A percentile compares a stretch with the other conserved stretches of the same genome.
These are phyloP conservation scores for Chenopodium album DNA, from an alignment of 148 eudicot genomes.

Conservation along the genomic window DNA sequence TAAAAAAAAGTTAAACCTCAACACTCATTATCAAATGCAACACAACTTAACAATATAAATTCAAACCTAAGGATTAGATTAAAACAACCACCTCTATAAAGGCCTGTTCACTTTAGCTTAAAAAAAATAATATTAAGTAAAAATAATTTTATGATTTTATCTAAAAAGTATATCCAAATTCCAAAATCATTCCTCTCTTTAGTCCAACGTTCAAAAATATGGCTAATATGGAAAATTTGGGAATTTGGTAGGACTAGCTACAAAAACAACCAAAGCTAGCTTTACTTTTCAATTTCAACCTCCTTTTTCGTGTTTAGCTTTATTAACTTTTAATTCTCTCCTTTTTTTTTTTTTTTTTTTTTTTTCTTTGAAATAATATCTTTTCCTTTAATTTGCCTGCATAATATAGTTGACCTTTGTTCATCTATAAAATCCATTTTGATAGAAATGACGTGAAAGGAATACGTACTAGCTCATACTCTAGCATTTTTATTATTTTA, in stretches of 20 bases:
- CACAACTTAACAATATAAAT: no score
- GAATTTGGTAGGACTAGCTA: constrained; percentile 4
- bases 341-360: no score
- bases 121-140: no score
- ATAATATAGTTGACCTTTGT: constrained; percentile 38
- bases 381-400: constrained; percentile 17
- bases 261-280: background rate
- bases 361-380: background rate
- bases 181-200: no score
- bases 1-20: no score
- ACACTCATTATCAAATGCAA: no score
- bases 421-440: background rate
- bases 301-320: background rate
- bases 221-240: background rate
- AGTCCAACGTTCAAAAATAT: background rate
- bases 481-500: background rate
- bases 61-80: no score
- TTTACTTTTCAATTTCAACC: background rate
- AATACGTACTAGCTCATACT: background rate
- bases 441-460: constrained; percentile 33
- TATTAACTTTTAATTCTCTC: background rate
- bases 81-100: no score
- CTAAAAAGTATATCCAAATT: no score
- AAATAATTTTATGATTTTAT: no score
- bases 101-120: no score